These are phyloP conservation scores for Uronychia setigera DNA, from an alignment of 73 alveolate species.

Conservation along the genomic window DNA sequence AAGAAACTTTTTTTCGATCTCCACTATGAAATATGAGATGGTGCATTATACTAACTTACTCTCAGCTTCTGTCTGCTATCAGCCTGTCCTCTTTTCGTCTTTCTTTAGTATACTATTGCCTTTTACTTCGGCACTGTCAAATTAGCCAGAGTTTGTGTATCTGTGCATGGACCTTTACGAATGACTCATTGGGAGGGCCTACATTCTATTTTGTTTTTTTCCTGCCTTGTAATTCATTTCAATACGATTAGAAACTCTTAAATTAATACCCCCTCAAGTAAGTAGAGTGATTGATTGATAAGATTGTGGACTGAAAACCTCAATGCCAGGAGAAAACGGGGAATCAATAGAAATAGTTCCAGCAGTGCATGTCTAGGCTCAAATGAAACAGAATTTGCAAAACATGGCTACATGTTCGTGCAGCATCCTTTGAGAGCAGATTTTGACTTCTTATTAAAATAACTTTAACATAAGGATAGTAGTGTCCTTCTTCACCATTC, in stretches of 20 bases:
- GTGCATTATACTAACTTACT: neutral
- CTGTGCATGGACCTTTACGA: too few relatives aligned
- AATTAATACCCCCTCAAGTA: too few relatives aligned
- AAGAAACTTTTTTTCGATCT: neutral
- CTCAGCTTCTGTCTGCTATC: neutral
- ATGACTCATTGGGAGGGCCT: too few relatives aligned
- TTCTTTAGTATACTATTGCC: neutral
- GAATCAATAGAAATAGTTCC: neutral
- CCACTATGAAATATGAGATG: slow-evolving; percentile 1
- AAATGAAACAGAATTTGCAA: neutral
- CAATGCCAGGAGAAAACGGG: neutral
- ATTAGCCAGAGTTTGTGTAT: too few relatives aligned
- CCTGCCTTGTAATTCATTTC: too few relatives aligned
- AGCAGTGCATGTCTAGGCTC: neutral
- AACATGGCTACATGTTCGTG: neutral
- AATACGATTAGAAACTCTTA: too few relatives aligned
- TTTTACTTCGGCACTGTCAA: neutral
- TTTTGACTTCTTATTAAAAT: too few relatives aligned
- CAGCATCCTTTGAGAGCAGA: neutral
- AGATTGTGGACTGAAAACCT: neutral
- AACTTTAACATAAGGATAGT: neutral
- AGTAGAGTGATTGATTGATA: neutral
- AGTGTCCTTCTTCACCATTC: neutral
- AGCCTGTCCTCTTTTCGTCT: neutral
- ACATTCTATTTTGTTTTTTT: too few relatives aligned